phyloP scores from a whole-genome alignment of 257 asterid species.

The Cinchona pubescens region DNA sequence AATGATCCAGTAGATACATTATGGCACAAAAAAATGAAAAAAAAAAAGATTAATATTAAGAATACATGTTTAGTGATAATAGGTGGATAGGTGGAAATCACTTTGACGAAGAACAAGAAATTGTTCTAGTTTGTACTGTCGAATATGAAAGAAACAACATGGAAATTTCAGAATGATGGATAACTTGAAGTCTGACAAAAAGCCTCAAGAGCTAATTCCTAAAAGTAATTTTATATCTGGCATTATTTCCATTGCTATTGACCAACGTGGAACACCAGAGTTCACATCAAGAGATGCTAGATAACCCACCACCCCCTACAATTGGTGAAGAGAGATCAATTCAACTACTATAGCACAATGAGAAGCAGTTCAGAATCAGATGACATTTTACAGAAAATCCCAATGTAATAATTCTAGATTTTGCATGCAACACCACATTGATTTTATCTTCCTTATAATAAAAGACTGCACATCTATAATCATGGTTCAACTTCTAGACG shows the following conservation, averaged over 20 bases:
- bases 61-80: too few relatives aligned
- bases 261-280: neutral
- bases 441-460: neutral
- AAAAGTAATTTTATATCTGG: neutral
- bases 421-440: neutral
- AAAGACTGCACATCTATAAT: neutral
- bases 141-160: neutral
- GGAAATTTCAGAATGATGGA: conserved; percentile 1
- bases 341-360: neutral
- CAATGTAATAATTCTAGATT: neutral
- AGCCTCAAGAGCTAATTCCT: neutral
- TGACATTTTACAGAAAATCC: neutral
- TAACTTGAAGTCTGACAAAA: neutral
- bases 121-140: neutral
- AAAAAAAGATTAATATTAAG: too few relatives aligned
- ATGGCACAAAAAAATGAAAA: too few relatives aligned
- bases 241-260: neutral
- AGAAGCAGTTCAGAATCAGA: neutral
- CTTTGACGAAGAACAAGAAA: neutral
- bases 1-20: neutral
- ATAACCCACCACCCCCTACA: neutral
- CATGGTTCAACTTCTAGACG: neutral
- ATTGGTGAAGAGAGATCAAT: neutral
- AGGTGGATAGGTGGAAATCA: too few relatives aligned
- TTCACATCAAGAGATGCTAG: neutral